Evolutionary conservation across 805 yeast genomes (phyloP), one percentile per base, ranked within the genome.

Genomic region (Candida ficus): DNA sequence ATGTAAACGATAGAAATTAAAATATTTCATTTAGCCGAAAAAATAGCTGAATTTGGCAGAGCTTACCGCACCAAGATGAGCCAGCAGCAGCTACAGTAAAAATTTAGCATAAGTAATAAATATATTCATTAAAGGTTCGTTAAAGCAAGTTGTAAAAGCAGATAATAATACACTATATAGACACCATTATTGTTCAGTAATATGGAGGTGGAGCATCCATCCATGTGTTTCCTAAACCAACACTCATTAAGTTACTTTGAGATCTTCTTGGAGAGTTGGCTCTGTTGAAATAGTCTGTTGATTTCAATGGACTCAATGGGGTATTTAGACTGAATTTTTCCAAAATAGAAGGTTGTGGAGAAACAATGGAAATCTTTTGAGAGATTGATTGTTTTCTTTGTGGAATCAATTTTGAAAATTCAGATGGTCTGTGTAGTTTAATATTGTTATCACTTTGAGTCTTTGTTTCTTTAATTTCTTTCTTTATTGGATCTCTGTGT

Each of bases 201-300:
- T 41, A 43, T 17, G 47, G 49, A 1, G 54, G 50, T 19, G 53
- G 53, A 4, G 48, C 45, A 16, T 32, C 37, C 46, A 48, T 44
- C 28, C 41, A 37, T 28, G 43, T 30, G 16, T 34, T 36, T 21
- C 43, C 50, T 20, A 50, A 29, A 3, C 57, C 57, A 35, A 50
- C 48, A 33, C 45, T 46, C 46, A 39, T 31, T 18, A 54, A 22
- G 33, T 52, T 47, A 22, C 49, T 46, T 34, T 54, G 57, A 2
- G 60, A 55, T 32, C 55, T 53, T 29, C 52, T 41, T 31, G 60
- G 58, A 9, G 58, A 54, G 18, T 41, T 48, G 1, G 47, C 33
- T 18, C 52, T 37, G 17, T 35, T n/a, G 20, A 47, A 44, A n/a
- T 45, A 35, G 18, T 48, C 44, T 6, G 49, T 27, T 29, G 48